Evolutionary conservation across 768 basidiomycete genomes (phyloP), one percentile per base, ranked within the genome.

Genomic region (Hemileccinum impolitum): DNA sequence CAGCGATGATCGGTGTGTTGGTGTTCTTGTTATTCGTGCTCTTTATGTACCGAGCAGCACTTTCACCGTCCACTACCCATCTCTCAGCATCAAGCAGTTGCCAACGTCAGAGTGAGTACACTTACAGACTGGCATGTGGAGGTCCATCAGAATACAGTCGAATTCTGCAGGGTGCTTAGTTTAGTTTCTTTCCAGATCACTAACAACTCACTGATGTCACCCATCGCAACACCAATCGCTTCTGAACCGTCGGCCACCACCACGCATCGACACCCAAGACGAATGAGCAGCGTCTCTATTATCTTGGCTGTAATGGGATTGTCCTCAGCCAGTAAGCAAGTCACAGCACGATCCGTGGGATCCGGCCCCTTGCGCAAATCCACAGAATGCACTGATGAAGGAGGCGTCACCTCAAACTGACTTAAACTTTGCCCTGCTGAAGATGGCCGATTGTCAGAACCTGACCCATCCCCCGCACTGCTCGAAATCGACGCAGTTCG

Each of bases 301-400:
- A 99, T 97, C 74, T 98, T 97, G 28, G 90, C 90, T 0, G 94
- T 95, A 55, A 98, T 97, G 2, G 96, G 96, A 61, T 99, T 98
- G 60, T 98, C 94, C 67, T 98, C 96, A 1, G 95, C 96, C 31
- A 99, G 77, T 23, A 99, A 68, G 61, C 92, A 94, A 35, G 94
- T 96, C 46, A 98, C 85, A n/a, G 87, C 85, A 35, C 91, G 82
- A 64, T 94, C 93, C 49, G 68, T 78, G n/a, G 80, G 83, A 63
- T 91, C 89, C 4, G 84, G 84, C 1, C 79, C 84, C 68, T 82
- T 82, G 65, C 80, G 79, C 65, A 90, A 65, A 60, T 92, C 90
- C 55, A 88, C 85, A 1, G 90, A 90, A 56, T 84, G 82, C n/a
- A 91, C 84, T 13, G 90, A 91, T 25, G 90, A 90, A 10, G 87